Evolutionary conservation across 768 basidiomycete species (phyloP).

Genomic region (Zangia roseola): DNA sequence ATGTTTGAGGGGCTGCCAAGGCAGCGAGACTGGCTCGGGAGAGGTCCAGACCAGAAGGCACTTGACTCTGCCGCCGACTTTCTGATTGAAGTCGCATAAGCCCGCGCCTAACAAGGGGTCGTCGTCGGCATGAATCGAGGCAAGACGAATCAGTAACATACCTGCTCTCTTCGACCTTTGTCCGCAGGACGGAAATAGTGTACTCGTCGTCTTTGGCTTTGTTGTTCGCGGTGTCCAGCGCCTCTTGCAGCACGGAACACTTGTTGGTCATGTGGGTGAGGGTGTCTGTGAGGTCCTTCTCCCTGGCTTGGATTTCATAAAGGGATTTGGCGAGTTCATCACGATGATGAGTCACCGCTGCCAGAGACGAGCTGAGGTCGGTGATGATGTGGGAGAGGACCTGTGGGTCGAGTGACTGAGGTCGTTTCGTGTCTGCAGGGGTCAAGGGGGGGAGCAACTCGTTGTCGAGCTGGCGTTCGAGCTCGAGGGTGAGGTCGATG

Average conservation of each 20-base stretch:
- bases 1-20: conserved; percentile 46
- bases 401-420: conserved; percentile 65
- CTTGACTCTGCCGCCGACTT: conserved; percentile 59
- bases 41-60: conserved; percentile 52
- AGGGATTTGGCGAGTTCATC: conserved; percentile 61
- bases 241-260: conserved; percentile 55
- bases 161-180: conserved; percentile 90
- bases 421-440: conserved; percentile 34
- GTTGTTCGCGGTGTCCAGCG: conserved; percentile 48
- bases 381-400: conserved; percentile 76
- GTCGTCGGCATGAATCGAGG: conserved; percentile 3
- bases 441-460: conserved; percentile 57
- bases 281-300: conserved; percentile 62
- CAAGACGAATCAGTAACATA: conserved; percentile 29
- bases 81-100: conserved; percentile 86
- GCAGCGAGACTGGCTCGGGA: conserved; percentile 45
- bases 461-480: conserved; percentile 71
- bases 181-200: conserved; percentile 68
- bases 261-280: conserved; percentile 65
- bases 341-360: conserved; percentile 66
- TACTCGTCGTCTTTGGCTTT: conserved; percentile 73
- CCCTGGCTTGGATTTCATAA: conserved; percentile 47
- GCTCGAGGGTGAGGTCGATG: conserved; percentile 77
- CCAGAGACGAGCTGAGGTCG: conserved; percentile 64
- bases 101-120: conserved; percentile 54